A percentile compares a stretch with the other conserved stretches of the same genome.
Evolutionary conservation across 2,329 filamentous ascomycete species (phyloP).

Genomic region (Cucurbitaria berberidis): DNA sequence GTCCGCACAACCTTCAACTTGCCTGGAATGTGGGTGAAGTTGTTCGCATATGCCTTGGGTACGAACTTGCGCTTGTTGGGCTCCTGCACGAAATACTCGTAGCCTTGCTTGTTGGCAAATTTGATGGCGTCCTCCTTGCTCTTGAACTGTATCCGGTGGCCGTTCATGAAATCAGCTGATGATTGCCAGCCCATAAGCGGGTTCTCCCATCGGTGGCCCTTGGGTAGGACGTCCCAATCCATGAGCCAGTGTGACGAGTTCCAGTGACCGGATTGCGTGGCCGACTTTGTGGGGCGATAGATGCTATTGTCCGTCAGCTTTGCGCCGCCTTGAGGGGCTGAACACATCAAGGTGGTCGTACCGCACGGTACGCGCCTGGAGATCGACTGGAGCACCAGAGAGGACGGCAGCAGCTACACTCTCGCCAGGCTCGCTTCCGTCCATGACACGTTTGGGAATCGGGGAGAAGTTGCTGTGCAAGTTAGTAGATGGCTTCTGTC

Average conservation of each 20-base stretch:
- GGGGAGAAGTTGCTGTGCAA: constrained; percentile 80
- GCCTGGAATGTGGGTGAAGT: constrained; percentile 84
- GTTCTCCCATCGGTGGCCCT: constrained; percentile 98
- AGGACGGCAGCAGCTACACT: constrained; percentile 81
- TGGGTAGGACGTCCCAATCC: constrained; percentile 95
- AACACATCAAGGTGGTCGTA: constrained; percentile 53
- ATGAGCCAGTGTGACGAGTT: constrained; percentile 87
- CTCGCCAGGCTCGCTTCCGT: constrained; percentile 82
- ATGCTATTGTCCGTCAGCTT: constrained; percentile 65
- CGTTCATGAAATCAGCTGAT: constrained; percentile 92
- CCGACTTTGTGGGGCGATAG: constrained; percentile 89
- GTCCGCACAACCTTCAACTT: constrained; percentile 84
- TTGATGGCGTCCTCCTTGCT: constrained; percentile 91
- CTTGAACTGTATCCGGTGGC: constrained; percentile 88
- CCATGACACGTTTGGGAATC: constrained; percentile 85
- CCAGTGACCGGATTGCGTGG: constrained; percentile 93
- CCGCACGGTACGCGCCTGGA: constrained; percentile 94
- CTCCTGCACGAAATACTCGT: constrained; percentile 98
- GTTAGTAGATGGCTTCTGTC: constrained; percentile 27
- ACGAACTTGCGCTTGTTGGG: constrained; percentile 85
- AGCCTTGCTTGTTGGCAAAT: constrained; percentile 98
- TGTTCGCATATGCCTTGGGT: constrained; percentile 96
- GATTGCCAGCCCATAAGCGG: constrained; percentile 98
- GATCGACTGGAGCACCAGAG: constrained; percentile 90
- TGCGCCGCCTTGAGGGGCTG: not conserved